Evolutionary conservation across 441 rosid species (phyloP).

Genomic region (Syzygium malaccense): DNA sequence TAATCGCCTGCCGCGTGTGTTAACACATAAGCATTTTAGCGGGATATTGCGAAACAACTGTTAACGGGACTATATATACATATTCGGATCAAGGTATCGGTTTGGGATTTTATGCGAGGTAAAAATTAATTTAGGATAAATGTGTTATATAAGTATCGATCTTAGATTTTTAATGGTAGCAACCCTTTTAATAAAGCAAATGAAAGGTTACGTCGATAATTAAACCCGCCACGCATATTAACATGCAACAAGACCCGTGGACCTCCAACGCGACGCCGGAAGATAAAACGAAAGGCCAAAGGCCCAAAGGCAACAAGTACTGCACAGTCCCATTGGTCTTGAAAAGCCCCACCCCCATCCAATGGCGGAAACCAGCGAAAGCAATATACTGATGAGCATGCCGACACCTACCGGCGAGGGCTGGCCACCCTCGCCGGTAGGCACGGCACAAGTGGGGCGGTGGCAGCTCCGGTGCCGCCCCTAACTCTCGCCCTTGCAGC

Average conservation of each 20-base stretch:
- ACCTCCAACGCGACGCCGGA: not conserved
- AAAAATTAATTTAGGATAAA: not conserved
- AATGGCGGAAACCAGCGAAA: not conserved
- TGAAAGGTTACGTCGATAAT: not conserved
- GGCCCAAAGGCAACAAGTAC: not conserved
- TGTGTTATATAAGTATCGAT: not conserved
- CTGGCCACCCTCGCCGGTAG: not conserved
- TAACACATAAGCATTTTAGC: not conserved
- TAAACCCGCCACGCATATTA: not conserved
- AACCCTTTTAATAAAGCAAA: not conserved
- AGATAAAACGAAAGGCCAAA: not conserved
- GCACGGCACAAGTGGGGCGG: not conserved
- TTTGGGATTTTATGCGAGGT: not conserved
- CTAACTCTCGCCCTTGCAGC: not conserved
- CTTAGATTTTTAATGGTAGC: too few relatives aligned
- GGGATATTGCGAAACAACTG: rapidly evolving
- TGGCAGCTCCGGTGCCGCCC: rapidly evolving
- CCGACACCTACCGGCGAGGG: not conserved
- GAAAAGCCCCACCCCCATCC: not conserved
- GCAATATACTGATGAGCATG: not conserved
- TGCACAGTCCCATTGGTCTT: not conserved
- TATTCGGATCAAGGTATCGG: rapidly evolving
- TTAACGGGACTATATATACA: rapidly evolving
- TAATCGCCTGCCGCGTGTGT: rapidly evolving
- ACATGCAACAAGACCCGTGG: too few relatives aligned